Evolutionary conservation across 768 basidiomycete genomes (phyloP), one percentile per base, ranked within the genome.

Genomic region (Mycena maculata): DNA sequence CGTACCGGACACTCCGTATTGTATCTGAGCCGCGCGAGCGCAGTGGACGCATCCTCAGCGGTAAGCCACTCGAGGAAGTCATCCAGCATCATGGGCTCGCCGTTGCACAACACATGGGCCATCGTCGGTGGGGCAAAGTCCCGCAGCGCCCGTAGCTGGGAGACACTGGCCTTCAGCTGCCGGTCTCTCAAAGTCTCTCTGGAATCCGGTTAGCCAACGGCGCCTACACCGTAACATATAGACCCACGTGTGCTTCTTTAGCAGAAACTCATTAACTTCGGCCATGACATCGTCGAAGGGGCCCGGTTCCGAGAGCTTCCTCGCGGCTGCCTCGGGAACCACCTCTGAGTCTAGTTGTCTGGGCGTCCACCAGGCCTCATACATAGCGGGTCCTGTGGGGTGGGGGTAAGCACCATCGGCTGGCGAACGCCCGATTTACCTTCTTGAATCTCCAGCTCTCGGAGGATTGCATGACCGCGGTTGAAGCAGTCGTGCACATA

Each of bases 11-110:
- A n/a, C n/a, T 53, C 41, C 20, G 20, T 7, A 20, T 20, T 22
- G 50, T 65, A 65, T 38, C 63, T 42, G 13, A 59, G 33, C 4
- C 63, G 63, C 31, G 48, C 63, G 9, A 65, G 25, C 9, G 57
- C 63, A 22, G 33, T 33, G 3, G 63, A 58, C n/a, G 50, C 63
- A 8, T 58, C 41, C 9, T 20, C 56, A 3, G n/a, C 15, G 6
- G 56, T 38, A 22, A 65, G 30, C 48, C 49, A 58, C 33, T 59
- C 42, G 42, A 59, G 22, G 49, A 58, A 59, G 12, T 30, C 49
- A 23, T 52, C 55, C 49, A 28, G 47, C 33, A 25, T 6, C 48
- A 65, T 50, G n/a, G 63, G 56, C 30, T 36, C 9, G 8, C 57
- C 63, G 1, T 65, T 30, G 27, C 9, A 15, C 9, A 58, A 2